These are phyloP conservation scores for Gillenia trifoliata DNA, from an alignment of 306 rosid genomes.

Conservation along the genomic window DNA sequence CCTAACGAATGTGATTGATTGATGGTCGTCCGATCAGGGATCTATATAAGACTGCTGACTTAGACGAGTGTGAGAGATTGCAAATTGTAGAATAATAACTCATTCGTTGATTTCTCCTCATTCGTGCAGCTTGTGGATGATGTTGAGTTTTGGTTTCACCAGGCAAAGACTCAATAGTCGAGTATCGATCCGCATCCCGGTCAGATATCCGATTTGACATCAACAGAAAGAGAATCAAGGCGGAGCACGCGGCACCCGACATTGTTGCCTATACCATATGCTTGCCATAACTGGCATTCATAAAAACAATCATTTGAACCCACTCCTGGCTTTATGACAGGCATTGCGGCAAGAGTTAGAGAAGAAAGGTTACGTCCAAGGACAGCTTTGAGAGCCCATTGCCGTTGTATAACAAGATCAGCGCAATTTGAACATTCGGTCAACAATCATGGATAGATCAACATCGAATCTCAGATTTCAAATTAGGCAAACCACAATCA, in stretches of 20 bases:
- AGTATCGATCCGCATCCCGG: constrained; percentile 88
- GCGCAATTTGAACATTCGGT: not conserved
- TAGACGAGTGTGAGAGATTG: no score
- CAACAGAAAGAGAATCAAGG: constrained; percentile 92
- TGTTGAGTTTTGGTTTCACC: constrained; percentile 94
- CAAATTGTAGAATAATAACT: no score
- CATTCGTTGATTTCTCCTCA: no score
- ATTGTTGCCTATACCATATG: not conserved
- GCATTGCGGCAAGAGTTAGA: constrained; percentile 65
- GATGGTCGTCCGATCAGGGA: no score
- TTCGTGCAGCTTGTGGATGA: constrained; percentile 80
- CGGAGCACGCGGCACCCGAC: constrained; percentile 18
- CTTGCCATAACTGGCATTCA: not conserved
- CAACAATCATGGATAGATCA: not conserved
- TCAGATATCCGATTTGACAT: constrained; percentile 73
- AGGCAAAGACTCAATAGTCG: constrained; percentile 56
- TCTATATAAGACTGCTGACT: no score
- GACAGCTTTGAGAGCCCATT: constrained; percentile 28
- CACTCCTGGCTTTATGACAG: constrained; percentile 19
- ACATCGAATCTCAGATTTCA: not conserved
- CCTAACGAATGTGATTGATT: no score
- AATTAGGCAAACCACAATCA: not conserved
- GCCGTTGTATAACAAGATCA: not conserved
- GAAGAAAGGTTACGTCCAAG: constrained; percentile 74
- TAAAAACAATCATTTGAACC: not conserved